phyloP scores from a whole-genome alignment of 768 basidiomycete species.

The Boletus patriciae region DNA sequence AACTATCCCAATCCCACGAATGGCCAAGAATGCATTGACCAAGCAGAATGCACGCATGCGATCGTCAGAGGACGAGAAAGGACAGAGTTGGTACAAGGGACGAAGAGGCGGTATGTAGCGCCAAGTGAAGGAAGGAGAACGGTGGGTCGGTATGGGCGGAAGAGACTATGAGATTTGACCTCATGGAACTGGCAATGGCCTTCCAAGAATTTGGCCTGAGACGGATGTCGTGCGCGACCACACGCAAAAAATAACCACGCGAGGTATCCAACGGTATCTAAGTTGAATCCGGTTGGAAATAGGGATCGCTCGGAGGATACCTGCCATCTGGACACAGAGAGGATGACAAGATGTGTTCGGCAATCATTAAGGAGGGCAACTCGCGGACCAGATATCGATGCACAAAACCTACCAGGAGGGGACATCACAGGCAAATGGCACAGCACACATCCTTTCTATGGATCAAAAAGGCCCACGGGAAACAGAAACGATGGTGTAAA shows the following conservation, averaged over 20 bases:
- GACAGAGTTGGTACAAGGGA: slow-evolving; percentile 2
- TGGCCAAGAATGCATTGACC: slow-evolving; percentile 9
- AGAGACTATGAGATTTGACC: background rate
- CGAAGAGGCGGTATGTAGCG: background rate
- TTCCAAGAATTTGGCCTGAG: background rate
- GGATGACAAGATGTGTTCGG: background rate
- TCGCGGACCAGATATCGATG: background rate
- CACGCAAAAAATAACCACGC: background rate
- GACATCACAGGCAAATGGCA: slow-evolving; percentile 4
- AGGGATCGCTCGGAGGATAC: background rate
- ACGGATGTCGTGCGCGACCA: background rate
- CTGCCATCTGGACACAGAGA: background rate
- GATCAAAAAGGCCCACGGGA: background rate
- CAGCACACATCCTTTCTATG: background rate
- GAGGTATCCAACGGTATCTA: background rate
- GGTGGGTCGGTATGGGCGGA: background rate
- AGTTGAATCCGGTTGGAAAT: background rate
- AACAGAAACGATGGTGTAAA: background rate
- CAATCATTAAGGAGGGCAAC: too few relatives aligned
- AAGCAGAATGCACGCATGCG: slow-evolving; percentile 11
- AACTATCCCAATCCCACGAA: slow-evolving; percentile 13
- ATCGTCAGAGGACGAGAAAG: background rate
- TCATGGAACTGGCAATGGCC: background rate
- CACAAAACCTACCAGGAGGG: slow-evolving; percentile 4
- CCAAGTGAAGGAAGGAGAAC: background rate